Base-by-base conservation (phyloP, 257 asterid species). In the Capsicum baccatum region DNA sequence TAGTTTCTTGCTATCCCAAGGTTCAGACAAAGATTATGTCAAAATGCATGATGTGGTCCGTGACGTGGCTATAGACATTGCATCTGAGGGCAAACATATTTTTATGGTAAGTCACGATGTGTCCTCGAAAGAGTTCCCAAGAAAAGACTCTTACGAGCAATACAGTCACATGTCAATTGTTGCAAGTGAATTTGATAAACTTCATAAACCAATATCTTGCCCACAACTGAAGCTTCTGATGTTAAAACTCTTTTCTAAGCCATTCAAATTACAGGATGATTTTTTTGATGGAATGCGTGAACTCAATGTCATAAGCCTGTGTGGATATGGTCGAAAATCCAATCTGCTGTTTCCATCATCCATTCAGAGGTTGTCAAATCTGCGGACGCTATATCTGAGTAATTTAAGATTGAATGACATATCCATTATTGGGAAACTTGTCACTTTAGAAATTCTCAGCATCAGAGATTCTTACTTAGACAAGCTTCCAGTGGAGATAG, bases 1-100 rank as follows among this genome's bases (percentile, higher is more conserved):
- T 62, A 17, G 85, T 54, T 80, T 44, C 42, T 48, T 85, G 37
- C 10, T 85, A 52, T 63, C 8, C 2, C 10, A 47, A 37, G 78
- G 87, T 2, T 19, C 6, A 8, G 6, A 16, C 0, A 44, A 85
- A 2, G 11, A 47, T 7, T 15, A 33, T 71, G 82, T 85, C 9
- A 81, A 59, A 67, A 48, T 85, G 76, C 87, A 80, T 55, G 84
- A 85, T 48, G 82, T 85, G n/a, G 66, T 85, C 9, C 55, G 86
- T 37, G 84, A 79, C 44, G 52, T 79, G 21, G 57, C 80, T 33
- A 17, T 84, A 16, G 8, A 44, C 4, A 63, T 79, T 71, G 85
- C 69, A 2, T 85, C 87, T 4, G 12, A 26, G 64, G 87, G 59
- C 8, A 55, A 81, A 54, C 35, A 62, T 47, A 44, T 17, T 3